Conservation (phyloP, 495 filamentous ascomycete species). For the Penicillium waksmanii region DNA sequence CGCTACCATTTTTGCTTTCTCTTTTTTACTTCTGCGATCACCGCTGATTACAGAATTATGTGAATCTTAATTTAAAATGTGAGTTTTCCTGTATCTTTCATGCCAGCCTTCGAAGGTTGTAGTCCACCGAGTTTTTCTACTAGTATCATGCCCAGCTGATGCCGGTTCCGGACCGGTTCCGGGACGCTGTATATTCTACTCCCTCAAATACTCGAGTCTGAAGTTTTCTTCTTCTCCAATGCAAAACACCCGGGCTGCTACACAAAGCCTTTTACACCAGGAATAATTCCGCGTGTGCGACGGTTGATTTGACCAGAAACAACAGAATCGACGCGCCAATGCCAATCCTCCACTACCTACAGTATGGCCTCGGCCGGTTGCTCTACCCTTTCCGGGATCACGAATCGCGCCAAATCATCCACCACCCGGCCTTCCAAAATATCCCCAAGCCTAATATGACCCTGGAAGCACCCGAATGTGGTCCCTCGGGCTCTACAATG, state of each 20-base stretch:
- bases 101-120: too few relatives aligned
- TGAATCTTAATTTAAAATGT: too few relatives aligned
- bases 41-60: too few relatives aligned
- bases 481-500: slow-evolving; percentile 40
- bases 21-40: background rate
- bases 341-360: slow-evolving; percentile 27
- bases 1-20: too few relatives aligned
- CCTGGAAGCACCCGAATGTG: slow-evolving; percentile 45
- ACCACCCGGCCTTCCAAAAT: slow-evolving; percentile 29
- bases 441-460: slow-evolving; percentile 44
- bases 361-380: slow-evolving; percentile 24
- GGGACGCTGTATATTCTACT: slow-evolving; percentile 8
- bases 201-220: too few relatives aligned
- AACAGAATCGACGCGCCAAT: background rate
- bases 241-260: background rate
- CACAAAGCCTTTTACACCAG: background rate
- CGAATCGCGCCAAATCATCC: slow-evolving; percentile 33
- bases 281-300: background rate
- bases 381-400: slow-evolving; percentile 35
- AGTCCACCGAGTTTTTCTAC: too few relatives aligned
- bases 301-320: background rate
- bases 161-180: slow-evolving; percentile 34
- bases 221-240: background rate
- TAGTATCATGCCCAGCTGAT: background rate
- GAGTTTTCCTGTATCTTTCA: too few relatives aligned